Base-by-base conservation (phyloP, 257 asterid genomes). In the Fraxinus excelsior region DNA sequence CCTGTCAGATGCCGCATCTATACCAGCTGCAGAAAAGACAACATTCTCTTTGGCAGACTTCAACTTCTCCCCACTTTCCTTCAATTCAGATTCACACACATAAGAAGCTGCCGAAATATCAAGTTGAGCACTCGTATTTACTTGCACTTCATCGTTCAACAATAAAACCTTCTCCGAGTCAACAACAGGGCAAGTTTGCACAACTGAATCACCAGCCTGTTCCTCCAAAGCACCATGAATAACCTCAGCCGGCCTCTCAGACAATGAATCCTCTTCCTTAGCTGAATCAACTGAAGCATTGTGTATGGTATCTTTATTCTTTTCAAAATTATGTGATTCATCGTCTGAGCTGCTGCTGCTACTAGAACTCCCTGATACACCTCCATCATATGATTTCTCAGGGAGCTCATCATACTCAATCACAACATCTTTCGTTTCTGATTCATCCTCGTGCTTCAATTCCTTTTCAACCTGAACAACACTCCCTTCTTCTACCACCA, bases 321-420 rank as follows among this genome's bases (percentile, higher is more conserved):
- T 78, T 76, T 84, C 72, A 58, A 70, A 64, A 71, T 67, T 74
- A 31, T 2, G 76, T 44, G 71, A 56, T 67, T 88, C 88, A n/a
- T 84, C 87, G 68, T 72, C 87, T 23, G 89, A 87, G 69, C 83
- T 84, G 83, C 83, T 79, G 77, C 83, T 64, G 19, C 79, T 75
- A 14, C 86, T 76, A 10, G 82, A 85, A 73, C 79, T 79, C 66
- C 80, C 51, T 29, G 72, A 83, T 53, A 84, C 73, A 70, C 82
- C 82, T 82, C 84, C 86, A 65, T 73, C 86, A 28, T 46, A 5
- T 19, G 88, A 67, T 65, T 82, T 85, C 53, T 78, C 80, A 32
- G 31, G 69, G 6, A 70, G 49, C 40, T 81, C 88, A 73, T 80
- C 82, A 37, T 60, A 78, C 77, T 83, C 86, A 44, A 32, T 38